Base-by-base conservation (phyloP, 768 basidiomycete genomes). In the Rhizopogon vesiculosus region DNA sequence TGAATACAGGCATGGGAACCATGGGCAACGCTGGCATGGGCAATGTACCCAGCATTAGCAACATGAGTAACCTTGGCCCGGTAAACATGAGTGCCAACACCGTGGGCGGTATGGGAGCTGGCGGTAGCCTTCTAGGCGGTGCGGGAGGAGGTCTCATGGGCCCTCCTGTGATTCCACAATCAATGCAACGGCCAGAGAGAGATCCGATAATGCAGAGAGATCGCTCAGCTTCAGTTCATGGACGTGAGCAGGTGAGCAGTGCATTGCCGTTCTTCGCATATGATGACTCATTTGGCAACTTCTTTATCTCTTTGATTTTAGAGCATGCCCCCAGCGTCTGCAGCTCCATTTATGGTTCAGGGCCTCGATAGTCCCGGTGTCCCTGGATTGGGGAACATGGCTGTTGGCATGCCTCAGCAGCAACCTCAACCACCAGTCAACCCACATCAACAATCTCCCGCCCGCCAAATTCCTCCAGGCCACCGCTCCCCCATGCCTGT, bases 91-190 rank as follows among this genome's bases (percentile, higher is more conserved):
- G 59, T 41, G 18, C 46, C 12, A 19, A 56, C 3, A 46, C 48
- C 12, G 56, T 61, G 6, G 49, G 62, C 52, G 62, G 55, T 38
- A 46, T 69, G 43, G 63, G 62, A n/a, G 29, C 60, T 3, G 59
- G 59, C 2, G 62, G 62, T 5, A 62, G 61, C 22, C 56, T 68
- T 45, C 59, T 69, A 59, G 67, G 66, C n/a, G 68, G 64, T 18
- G 64, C 67, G 10, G 63, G 61, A 2, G 68, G 68, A 33, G 66
- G 72, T 22, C 55, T 74, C 43, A 76, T 76, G 75, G 72, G 73
- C 10, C 75, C 73, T 5, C 75, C 75, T 22, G 66, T 71, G 22
- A 54, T 71, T 41, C 68, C 68, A 4, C 68, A 68, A 15, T 22
- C 53, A 8, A 53, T 72, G 54, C 57, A 63, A 40, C 60, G 69